Evolutionary conservation across 1,284 basidiomycete species (phyloP), one percentile per base, ranked within the genome.

Genomic region (Malassezia dermatis): DNA sequence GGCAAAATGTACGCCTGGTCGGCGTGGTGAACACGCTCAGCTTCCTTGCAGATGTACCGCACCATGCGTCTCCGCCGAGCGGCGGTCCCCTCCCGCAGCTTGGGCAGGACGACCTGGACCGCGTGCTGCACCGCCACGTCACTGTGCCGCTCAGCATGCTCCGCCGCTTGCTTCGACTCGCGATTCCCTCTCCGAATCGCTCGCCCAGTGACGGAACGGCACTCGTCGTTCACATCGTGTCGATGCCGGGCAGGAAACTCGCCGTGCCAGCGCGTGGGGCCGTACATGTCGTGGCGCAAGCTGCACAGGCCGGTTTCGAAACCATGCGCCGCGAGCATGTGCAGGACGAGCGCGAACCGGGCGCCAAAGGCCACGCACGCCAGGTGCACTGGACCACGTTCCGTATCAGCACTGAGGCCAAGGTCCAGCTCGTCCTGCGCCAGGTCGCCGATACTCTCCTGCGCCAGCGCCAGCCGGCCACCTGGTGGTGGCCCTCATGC

Each of bases 11-110:
- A 45, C 61, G 53, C 28, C 56, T 73, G 41, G 43, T 65, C 7
- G 71, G 67, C 31, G 52, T 71, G 3, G 54, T 74, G 37, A 73
- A 73, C 28, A 63, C 66, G 15, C 62, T 66, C 34, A 65, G 63
- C 58, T 72, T 59, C 30, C 53, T 61, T 17, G 53, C 62, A 5
- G 58, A 60, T n/a, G 32, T 53, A 7, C 58, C 57, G 28, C 54
- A 56, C 19, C 51, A 46, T 31, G 28, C 24, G 21, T 28, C 37
- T 5, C 17, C 19, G 17, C 37, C 3, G 4, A 5, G 7, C 46
- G 15, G 42, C 49, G 13, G 49, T 43, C n/a, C 53, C 53, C n/a
- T 51, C 51, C 24, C 31, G 12, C 31, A 51, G 6, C 61, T 59
- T 1, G 37, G 19, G 17, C 21, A 58, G 59, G 8, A 58, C 41